Evolutionary conservation across 768 basidiomycete species (phyloP).

Genomic region (Cystofilobasidium capitatum): DNA sequence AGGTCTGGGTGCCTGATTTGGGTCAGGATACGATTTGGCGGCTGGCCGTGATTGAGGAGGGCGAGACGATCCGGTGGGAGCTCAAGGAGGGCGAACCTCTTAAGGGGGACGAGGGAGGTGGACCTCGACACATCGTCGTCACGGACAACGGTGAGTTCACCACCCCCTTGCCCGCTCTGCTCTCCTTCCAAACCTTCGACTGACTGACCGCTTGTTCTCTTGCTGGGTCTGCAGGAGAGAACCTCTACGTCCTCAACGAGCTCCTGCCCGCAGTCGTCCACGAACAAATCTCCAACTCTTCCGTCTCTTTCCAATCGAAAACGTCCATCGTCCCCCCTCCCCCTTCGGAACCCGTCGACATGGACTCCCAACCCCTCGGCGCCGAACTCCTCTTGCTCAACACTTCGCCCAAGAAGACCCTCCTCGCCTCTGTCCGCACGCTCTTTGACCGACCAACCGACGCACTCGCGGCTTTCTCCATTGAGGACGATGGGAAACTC

Average conservation of each 20-base stretch:
- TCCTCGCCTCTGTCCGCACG: conserved; percentile 19
- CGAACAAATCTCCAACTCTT: not conserved
- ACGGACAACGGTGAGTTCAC: conserved; percentile 14
- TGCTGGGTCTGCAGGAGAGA: not conserved
- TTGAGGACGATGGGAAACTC: conserved; percentile 9
- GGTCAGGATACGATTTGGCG: conserved; percentile 14
- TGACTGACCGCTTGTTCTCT: not conserved
- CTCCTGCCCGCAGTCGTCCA: conserved; percentile 21
- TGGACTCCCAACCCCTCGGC: not conserved
- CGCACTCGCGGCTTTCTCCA: conserved; percentile 4
- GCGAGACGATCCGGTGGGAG: conserved; percentile 3
- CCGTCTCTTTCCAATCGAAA: conserved; percentile 9
- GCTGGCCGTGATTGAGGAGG: conserved; percentile 5
- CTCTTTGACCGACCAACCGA: conserved; percentile 17
- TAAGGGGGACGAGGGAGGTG: conserved; percentile 25
- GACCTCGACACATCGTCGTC: conserved; percentile 22
- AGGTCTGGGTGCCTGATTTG: conserved; percentile 26
- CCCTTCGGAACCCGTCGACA: conserved; percentile 2
- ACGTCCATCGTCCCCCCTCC: conserved; percentile 23
- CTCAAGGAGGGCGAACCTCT: conserved; percentile 8
- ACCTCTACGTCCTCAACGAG: conserved; percentile 26
- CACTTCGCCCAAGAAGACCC: not conserved
- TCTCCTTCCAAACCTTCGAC: not conserved
- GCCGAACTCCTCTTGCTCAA: conserved; percentile 19
- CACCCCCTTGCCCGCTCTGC: not conserved